Evolutionary conservation across 169 alveolate genomes (phyloP).

Genomic region (Cryptosporidium andersoni): DNA sequence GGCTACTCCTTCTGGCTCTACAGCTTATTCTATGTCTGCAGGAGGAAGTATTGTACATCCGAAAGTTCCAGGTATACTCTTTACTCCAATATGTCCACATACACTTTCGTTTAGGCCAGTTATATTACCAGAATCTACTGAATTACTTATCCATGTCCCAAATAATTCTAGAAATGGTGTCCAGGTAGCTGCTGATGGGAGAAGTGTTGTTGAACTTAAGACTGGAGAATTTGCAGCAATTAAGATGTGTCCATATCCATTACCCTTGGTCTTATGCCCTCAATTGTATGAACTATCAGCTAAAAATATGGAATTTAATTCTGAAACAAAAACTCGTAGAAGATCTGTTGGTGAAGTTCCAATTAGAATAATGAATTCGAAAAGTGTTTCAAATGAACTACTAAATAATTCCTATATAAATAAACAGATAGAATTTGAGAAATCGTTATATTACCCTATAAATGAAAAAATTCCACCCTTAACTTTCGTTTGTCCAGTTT

Average conservation of each 20-base stretch:
- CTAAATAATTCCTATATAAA: constrained; percentile 4
- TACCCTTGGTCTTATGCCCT: constrained; percentile 61
- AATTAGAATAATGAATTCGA: not conserved
- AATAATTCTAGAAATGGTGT: constrained; percentile 73
- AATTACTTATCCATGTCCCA: constrained; percentile 76
- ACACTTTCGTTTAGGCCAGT: constrained; percentile 95
- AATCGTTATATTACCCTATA: no score
- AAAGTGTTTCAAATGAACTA: not conserved
- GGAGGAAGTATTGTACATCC: constrained; percentile 97
- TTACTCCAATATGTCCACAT: constrained; percentile 95
- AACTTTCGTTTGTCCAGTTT: constrained; percentile 46
- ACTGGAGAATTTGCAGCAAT: constrained; percentile 62
- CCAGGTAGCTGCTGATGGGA: constrained; percentile 78
- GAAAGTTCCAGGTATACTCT: constrained; percentile 85
- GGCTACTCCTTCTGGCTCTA: constrained; percentile 98
- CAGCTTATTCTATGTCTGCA: constrained; percentile 96
- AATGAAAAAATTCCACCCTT: no score
- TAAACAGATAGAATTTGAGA: not conserved
- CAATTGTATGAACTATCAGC: constrained; percentile 10
- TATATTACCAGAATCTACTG: constrained; percentile 83
- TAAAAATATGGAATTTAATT: not conserved
- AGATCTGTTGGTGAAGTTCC: not conserved
- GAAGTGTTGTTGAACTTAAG: constrained; percentile 44
- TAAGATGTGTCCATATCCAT: constrained; percentile 56
- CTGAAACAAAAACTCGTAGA: not conserved